A percentile compares a stretch with the other conserved stretches of the same genome.
phyloP scores from a whole-genome alignment of 2,329 filamentous ascomycete genomes.

The Didymella glomerata region DNA sequence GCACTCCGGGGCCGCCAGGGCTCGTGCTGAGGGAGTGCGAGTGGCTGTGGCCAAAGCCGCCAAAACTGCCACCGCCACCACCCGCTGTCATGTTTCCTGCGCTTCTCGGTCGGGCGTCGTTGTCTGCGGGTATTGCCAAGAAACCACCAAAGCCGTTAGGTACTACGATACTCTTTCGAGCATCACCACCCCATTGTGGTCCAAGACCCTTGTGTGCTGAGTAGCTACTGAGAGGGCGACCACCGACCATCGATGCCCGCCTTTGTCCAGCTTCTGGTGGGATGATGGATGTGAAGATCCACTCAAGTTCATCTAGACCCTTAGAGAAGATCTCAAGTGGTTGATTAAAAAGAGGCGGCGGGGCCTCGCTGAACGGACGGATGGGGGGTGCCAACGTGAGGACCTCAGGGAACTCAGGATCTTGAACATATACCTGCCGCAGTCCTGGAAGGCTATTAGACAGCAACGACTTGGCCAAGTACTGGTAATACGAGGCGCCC shows the following conservation, averaged over 20 bases:
- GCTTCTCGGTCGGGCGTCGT: slow-evolving; percentile 45
- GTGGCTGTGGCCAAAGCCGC: slow-evolving; percentile 31
- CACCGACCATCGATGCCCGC: slow-evolving; percentile 52
- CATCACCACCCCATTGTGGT: slow-evolving; percentile 67
- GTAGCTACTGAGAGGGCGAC: slow-evolving; percentile 57
- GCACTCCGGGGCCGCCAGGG: slow-evolving; percentile 28
- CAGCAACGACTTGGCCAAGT: slow-evolving; percentile 84
- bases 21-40: slow-evolving; percentile 36
- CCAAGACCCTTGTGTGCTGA: slow-evolving; percentile 58
- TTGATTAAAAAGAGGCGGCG: slow-evolving; percentile 59
- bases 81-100: slow-evolving; percentile 41
- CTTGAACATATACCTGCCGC: slow-evolving; percentile 82
- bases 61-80: slow-evolving; percentile 28
- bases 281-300: slow-evolving; percentile 70
- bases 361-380: slow-evolving; percentile 59
- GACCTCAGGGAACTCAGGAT: slow-evolving; percentile 81
- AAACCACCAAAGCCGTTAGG: slow-evolving; percentile 74
- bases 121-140: slow-evolving; percentile 64
- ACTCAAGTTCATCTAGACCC: slow-evolving; percentile 71
- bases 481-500: slow-evolving; percentile 76
- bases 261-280: slow-evolving; percentile 57
- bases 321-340: slow-evolving; percentile 71
- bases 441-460: slow-evolving; percentile 77
- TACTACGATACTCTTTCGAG: slow-evolving; percentile 69
- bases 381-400: slow-evolving; percentile 76